These are phyloP conservation scores for Solanum hybrid DNA, from an alignment of 305 asterid species.

Conservation along the genomic window DNA sequence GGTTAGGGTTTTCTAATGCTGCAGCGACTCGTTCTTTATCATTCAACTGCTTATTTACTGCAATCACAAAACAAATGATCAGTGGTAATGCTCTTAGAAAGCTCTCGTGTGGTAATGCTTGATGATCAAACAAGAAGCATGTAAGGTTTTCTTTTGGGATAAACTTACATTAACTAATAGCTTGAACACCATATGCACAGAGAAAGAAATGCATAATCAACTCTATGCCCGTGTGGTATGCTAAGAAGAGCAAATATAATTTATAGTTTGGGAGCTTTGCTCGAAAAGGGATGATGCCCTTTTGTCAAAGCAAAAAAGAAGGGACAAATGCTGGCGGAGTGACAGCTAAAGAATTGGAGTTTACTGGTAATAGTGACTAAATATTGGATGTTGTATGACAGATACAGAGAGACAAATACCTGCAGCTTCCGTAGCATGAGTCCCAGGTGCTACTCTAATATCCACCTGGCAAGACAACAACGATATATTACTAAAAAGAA, in stretches of 20 bases:
- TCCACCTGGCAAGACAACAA: conserved; percentile 51
- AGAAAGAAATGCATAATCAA: neutral
- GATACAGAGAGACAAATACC: conserved; percentile 35
- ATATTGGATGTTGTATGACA: neutral
- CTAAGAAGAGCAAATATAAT: neutral
- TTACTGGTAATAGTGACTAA: neutral
- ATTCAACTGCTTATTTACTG: conserved; percentile 89
- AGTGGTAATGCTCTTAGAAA: neutral
- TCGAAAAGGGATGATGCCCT: neutral
- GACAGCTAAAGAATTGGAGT: neutral
- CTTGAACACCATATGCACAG: neutral
- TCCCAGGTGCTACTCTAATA: conserved; percentile 87
- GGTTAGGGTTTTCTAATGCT: conserved; percentile 80
- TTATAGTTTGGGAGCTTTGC: neutral
- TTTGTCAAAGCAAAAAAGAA: neutral
- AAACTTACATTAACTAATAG: neutral
- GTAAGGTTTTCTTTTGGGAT: neutral
- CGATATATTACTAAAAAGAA: neutral
- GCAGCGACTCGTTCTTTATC: conserved; percentile 97
- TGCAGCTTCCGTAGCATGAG: conserved; percentile 94
- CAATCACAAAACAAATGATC: conserved; percentile 8
- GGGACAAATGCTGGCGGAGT: neutral
- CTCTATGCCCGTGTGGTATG: neutral
- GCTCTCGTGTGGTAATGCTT: neutral
- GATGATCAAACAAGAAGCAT: neutral